These are phyloP conservation scores for Xylaria sp. DNA, from an alignment of 2,329 filamentous ascomycete genomes.

Conservation along the genomic window DNA sequence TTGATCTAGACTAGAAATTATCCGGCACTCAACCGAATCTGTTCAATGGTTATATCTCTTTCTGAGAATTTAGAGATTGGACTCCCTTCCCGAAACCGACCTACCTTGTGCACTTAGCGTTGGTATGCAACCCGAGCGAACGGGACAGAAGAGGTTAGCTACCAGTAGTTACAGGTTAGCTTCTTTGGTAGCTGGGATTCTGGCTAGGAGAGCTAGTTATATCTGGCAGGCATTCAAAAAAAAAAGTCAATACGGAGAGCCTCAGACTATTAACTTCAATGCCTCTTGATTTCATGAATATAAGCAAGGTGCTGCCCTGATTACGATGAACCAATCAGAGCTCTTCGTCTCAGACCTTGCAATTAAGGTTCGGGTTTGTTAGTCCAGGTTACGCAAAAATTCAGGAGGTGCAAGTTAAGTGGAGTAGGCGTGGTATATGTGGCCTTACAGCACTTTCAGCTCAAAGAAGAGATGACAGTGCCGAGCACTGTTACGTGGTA, in stretches of 20 bases:
- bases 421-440: constrained; percentile 4
- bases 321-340: background rate
- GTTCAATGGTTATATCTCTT: background rate
- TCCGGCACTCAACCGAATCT: background rate
- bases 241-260: background rate
- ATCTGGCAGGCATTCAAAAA: background rate
- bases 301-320: background rate
- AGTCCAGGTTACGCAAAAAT: background rate
- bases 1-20: constrained; percentile 44
- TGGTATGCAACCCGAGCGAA: background rate
- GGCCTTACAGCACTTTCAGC: constrained; percentile 4
- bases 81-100: too few relatives aligned
- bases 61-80: background rate
- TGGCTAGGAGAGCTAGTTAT: background rate
- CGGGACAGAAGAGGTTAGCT: background rate
- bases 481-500: constrained; percentile 1
- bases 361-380: background rate
- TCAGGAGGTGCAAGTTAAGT: constrained; percentile 6
- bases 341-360: too few relatives aligned
- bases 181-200: background rate
- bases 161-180: background rate
- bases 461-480: background rate
- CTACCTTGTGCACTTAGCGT: background rate
- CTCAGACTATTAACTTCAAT: background rate
- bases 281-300: background rate